Evolutionary conservation across 306 rosid genomes (phyloP).

Genomic region (Lathyrus oleraceus): DNA sequence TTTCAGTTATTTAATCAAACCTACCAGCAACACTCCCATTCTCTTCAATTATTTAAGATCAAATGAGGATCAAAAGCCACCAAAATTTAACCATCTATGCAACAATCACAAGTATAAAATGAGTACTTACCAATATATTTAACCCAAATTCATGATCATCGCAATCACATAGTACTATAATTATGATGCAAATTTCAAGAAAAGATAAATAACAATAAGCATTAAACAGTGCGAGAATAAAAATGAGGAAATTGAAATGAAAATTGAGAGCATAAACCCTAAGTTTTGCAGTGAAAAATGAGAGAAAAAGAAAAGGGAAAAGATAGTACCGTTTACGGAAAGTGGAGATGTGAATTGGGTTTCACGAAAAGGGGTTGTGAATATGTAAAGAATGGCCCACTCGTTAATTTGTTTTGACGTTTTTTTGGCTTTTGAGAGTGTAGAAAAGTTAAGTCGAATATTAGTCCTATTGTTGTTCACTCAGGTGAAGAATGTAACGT

Average conservation of each 20-base stretch:
- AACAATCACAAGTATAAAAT: conserved; percentile 27
- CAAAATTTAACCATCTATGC: conserved; percentile 11
- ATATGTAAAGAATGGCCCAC: conserved; percentile 17
- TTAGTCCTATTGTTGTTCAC: not conserved
- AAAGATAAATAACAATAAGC: conserved; percentile 2
- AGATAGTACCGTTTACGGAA: not conserved
- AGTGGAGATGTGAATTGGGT: conserved; percentile 17
- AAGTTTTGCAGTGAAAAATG: conserved; percentile 20
- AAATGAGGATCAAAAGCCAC: conserved; percentile 27
- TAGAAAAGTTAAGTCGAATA: not conserved
- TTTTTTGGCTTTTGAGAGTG: not conserved
- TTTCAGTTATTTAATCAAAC: conserved; percentile 43
- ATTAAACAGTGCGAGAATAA: not conserved
- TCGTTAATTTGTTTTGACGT: not conserved
- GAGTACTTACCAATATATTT: not conserved
- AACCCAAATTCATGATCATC: conserved; percentile 27
- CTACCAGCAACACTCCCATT: conserved; percentile 38
- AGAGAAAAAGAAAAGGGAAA: not conserved
- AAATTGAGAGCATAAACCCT: conserved; percentile 39
- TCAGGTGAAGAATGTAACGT: not conserved
- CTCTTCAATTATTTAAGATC: conserved; percentile 42
- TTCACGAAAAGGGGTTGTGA: conserved; percentile 31
- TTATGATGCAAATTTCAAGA: conserved; percentile 25
- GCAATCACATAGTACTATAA: conserved; percentile 9
- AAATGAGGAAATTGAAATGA: not conserved